Evolutionary conservation across 2,329 filamentous ascomycete genomes (phyloP).

Genomic region (Aspergillus sp.): DNA sequence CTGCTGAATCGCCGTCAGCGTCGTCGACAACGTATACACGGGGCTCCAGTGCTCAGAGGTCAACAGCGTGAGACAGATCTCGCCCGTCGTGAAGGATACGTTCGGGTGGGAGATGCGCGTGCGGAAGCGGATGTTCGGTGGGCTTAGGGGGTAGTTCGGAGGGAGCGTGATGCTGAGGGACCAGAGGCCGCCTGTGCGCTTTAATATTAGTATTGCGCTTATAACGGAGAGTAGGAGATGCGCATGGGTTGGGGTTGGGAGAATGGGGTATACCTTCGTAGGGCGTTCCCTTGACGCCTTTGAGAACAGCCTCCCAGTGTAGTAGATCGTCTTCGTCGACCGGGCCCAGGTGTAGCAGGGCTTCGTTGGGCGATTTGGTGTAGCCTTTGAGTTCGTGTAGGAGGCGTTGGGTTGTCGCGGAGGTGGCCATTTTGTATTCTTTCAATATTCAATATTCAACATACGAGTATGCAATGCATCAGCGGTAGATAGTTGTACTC

Average conservation of each 20-base stretch:
- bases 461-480: neutral
- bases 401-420: constrained; percentile 49
- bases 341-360: constrained; percentile 49
- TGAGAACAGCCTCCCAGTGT: constrained; percentile 54
- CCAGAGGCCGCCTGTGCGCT: constrained; percentile 62
- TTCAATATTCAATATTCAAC: neutral
- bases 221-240: neutral
- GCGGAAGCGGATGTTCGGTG: constrained; percentile 71
- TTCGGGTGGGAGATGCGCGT: constrained; percentile 84
- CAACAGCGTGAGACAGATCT: constrained; percentile 89
- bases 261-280: constrained; percentile 45
- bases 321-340: constrained; percentile 50
- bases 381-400: constrained; percentile 55
- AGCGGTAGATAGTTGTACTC: neutral
- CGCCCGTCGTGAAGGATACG: constrained; percentile 63
- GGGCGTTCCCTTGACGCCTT: constrained; percentile 49
- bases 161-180: constrained; percentile 71
- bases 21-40: constrained; percentile 63
- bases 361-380: constrained; percentile 48
- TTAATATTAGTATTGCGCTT: neutral
- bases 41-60: constrained; percentile 68
- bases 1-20: constrained; percentile 40
- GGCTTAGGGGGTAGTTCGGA: constrained; percentile 64
- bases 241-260: neutral
- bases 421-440: constrained; percentile 14